phyloP scores from a whole-genome alignment of 345 rosid genomes.

The Pugionium dolabratum region DNA sequence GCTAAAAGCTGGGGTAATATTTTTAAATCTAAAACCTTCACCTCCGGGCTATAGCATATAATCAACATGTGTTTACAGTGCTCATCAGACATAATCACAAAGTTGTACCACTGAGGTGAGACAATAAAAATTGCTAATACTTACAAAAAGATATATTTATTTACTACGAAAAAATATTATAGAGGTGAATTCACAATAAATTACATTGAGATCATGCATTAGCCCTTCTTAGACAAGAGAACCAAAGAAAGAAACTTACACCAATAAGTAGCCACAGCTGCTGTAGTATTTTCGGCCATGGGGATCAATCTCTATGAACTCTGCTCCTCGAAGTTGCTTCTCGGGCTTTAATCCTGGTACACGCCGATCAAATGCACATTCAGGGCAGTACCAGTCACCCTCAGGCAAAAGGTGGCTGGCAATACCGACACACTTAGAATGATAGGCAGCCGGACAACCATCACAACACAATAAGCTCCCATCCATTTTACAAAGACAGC shows the following conservation, averaged over 20 bases:
- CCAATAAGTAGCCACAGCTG: constrained; percentile 84
- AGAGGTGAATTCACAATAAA: constrained; percentile 19
- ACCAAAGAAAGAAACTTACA: constrained; percentile 64
- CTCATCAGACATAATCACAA: constrained; percentile 18
- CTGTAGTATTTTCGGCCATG: constrained; percentile 69
- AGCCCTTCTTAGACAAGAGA: constrained; percentile 26
- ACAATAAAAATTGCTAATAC: constrained; percentile 1
- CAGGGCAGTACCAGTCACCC: constrained; percentile 99
- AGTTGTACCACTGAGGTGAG: constrained; percentile 5
- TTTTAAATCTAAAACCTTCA: constrained; percentile 13
- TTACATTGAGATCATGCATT: constrained; percentile 15
- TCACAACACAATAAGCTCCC: constrained; percentile 94
- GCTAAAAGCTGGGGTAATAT: constrained; percentile 13
- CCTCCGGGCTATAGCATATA: constrained; percentile 3
- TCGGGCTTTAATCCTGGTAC: constrained; percentile 56
- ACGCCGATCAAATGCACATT: constrained; percentile 66
- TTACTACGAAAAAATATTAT: neutral
- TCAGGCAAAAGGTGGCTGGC: constrained; percentile 80
- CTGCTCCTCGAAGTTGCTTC: constrained; percentile 82
- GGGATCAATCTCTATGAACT: constrained; percentile 75
- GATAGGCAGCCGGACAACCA: constrained; percentile 99
- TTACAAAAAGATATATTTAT: neutral
- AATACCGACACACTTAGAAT: constrained; percentile 92
- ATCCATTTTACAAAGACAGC: constrained; percentile 96
- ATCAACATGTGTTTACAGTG: constrained; percentile 17